phyloP scores from a whole-genome alignment of 495 filamentous ascomycete species.

The Glutinoglossum americanum region DNA sequence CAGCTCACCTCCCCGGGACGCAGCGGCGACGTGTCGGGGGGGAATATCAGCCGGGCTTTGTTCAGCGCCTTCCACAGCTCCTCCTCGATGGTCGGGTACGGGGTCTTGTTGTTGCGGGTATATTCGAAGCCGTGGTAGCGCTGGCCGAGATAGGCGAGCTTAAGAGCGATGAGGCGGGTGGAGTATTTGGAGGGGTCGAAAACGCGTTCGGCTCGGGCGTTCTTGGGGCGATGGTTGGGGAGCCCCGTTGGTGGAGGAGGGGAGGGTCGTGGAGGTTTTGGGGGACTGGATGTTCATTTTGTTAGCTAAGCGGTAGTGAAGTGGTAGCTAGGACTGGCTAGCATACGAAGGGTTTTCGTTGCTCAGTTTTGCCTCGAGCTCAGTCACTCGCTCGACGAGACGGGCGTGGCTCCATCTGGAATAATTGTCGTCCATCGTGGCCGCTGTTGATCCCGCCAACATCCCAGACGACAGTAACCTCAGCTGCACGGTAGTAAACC shows the following conservation, averaged over 20 bases:
- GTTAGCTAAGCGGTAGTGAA: neutral
- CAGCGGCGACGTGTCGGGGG: slow-evolving; percentile 21
- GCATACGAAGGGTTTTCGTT: slow-evolving; percentile 21
- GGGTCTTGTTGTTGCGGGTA: slow-evolving; percentile 39
- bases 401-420: slow-evolving; percentile 41
- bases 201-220: slow-evolving; percentile 12
- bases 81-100: slow-evolving; percentile 69
- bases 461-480: neutral
- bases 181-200: slow-evolving; percentile 65
- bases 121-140: slow-evolving; percentile 83
- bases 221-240: slow-evolving; percentile 5
- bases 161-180: slow-evolving; percentile 71
- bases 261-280: slow-evolving; percentile 5
- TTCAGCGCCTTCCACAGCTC: slow-evolving; percentile 74
- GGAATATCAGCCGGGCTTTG: slow-evolving; percentile 59
- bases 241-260: slow-evolving; percentile 2
- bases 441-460: neutral
- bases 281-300: neutral
- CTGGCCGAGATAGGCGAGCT: slow-evolving; percentile 82
- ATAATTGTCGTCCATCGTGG: slow-evolving; percentile 17
- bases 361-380: slow-evolving; percentile 40
- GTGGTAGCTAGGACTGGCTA: neutral
- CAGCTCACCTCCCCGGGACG: slow-evolving; percentile 33
- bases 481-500: neutral
- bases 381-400: slow-evolving; percentile 40